Evolutionary conservation across 2,329 filamentous ascomycete genomes (phyloP), one percentile per base, ranked within the genome.

Genomic region (Fusarium chuoi): DNA sequence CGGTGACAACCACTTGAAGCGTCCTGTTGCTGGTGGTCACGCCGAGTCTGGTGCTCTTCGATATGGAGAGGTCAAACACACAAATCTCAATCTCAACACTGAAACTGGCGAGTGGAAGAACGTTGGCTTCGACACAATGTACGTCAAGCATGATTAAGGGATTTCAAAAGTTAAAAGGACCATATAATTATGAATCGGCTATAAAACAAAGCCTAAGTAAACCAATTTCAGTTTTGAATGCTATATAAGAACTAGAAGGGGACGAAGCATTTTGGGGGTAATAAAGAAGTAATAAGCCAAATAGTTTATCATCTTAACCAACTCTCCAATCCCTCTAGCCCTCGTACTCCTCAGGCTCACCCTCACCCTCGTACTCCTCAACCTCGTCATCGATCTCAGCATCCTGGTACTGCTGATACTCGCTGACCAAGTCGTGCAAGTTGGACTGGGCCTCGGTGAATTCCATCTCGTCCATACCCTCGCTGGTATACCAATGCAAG

Each of bases 391-490:
- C 97, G 85, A 98, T 91, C 81, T 94, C 93, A 83, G 96, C 96
- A 85, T 99, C 96, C 91, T 99, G 96, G 92, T 99, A 99, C 87
- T 99, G 96, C 91, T 98, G 96, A 89, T 99, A 99, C 87, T 99
- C 96, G 73, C 94, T 97, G 80, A 99, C 95, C 84, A 99, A 89
- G 86, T 99, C 96, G 90, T 99, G 98, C 96, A 99, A 98, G 90
- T 99, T 99, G 88, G 94, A 97, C 92, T 99, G 96, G 80, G 96
- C 96, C 91, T 99, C 96, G 83, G 96, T 99, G 90, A 99, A 99
- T 89, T 99, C 96, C 96, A 98, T 98, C 92, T 98, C 96, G 88
- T 99, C 96, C 96, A 99, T 99, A 88, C 96, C 96, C 91, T 99
- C 96, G 83, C 95, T 95, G 91, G 96, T 99, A 89, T 98, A 99